phyloP scores from a whole-genome alignment of 1,284 basidiomycete species.

The Ustilago lituana region DNA sequence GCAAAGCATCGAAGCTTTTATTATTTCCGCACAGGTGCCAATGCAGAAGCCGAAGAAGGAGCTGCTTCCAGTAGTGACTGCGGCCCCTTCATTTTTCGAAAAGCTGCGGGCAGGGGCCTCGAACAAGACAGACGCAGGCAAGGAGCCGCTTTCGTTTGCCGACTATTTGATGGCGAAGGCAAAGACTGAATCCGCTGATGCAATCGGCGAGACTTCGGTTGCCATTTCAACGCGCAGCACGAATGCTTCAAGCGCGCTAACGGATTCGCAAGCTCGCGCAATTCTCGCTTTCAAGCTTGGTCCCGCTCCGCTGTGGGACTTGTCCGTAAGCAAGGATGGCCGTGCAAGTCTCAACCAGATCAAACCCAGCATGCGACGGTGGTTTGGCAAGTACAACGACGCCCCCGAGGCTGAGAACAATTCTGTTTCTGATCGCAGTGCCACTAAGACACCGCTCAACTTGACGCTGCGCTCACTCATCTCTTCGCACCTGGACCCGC shows the following conservation, averaged over 20 bases:
- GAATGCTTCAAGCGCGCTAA: neutral
- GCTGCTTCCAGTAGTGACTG: conserved; percentile 5
- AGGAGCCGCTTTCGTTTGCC: conserved; percentile 4
- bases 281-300: neutral
- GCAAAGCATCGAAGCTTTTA: neutral
- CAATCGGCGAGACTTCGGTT: too few species aligned
- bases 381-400: conserved; percentile 10
- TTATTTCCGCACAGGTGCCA: neutral
- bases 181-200: neutral
- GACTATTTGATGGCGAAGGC: conserved; percentile 19
- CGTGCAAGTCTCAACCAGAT: conserved; percentile 5
- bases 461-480: conserved; percentile 4
- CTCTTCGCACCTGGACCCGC: neutral
- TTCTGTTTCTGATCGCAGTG: neutral
- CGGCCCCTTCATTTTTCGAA: conserved; percentile 24
- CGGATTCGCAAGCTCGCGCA: conserved; percentile 3
- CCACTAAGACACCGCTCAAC: neutral
- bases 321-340: conserved; percentile 14
- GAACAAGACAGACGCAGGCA: neutral
- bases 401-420: neutral
- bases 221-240: conserved; percentile 5
- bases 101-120: conserved; percentile 3
- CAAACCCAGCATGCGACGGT: conserved; percentile 17
- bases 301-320: neutral
- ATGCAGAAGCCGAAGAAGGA: conserved; percentile 1